Percentiles rank a stretch among this genome's conserved stretches.
Evolutionary conservation across 2,329 filamentous ascomycete genomes (phyloP).

Genomic region (Aspergillus hiratsukae): DNA sequence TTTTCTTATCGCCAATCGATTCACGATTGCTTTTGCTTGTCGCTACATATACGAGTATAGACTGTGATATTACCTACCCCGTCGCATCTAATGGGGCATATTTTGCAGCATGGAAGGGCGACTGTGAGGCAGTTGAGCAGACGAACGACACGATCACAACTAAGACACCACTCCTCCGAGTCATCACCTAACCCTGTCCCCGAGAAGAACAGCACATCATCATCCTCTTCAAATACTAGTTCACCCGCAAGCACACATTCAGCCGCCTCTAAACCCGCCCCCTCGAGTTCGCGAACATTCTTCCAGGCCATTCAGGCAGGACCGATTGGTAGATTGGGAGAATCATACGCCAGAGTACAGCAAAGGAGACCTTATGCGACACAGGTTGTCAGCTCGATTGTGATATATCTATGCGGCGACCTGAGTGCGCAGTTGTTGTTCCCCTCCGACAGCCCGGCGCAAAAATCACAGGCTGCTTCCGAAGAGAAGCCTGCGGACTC

Average conservation of each 20-base stretch:
- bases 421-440: constrained; percentile 69
- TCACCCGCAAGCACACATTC: neutral
- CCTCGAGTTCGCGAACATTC: constrained; percentile 20
- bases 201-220: neutral
- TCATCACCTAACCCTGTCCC: neutral
- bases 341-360: constrained; percentile 65
- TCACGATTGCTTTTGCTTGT: neutral
- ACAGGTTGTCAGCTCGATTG: constrained; percentile 68
- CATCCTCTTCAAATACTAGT: neutral
- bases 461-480: neutral
- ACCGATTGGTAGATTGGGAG: constrained; percentile 31
- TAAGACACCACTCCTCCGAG: neutral
- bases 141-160: neutral
- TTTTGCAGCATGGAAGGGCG: neutral
- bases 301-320: constrained; percentile 27
- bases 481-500: constrained; percentile 12
- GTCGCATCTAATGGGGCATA: neutral
- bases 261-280: constrained; percentile 8
- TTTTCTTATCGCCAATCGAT: neutral
- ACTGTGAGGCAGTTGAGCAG: neutral
- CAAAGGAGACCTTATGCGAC: constrained; percentile 69
- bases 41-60: neutral
- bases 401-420: constrained; percentile 77
- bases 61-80: neutral
- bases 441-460: constrained; percentile 27